Conservation (phyloP, 129 eudicot species). For the Tagetes patula region DNA sequence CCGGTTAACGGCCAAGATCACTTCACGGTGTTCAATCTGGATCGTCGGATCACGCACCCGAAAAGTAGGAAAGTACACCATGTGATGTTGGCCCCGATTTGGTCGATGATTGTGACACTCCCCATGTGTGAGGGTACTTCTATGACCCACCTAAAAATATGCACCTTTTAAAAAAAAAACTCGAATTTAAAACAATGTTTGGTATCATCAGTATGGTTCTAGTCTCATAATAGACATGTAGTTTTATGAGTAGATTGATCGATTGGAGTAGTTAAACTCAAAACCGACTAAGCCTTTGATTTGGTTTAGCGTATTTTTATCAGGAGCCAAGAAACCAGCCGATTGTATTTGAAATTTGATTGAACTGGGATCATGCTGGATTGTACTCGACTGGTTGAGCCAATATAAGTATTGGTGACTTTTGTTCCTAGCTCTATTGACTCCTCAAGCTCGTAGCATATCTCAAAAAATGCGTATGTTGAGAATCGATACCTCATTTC, state of each 20-base stretch:
- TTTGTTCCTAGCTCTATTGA: not conserved
- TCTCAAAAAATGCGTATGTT: not conserved
- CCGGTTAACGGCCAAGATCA: slow-evolving; percentile 23
- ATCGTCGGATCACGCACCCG: slow-evolving; percentile 38
- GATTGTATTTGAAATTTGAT: too few species aligned
- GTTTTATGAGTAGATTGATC: not conserved
- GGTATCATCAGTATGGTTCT: too few species aligned
- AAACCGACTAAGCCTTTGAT: not conserved
- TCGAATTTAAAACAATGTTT: not conserved
- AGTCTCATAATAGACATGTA: too few species aligned
- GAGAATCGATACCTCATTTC: not conserved
- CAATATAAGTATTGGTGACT: not conserved
- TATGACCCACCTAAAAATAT: not conserved
- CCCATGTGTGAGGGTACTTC: slow-evolving; percentile 18
- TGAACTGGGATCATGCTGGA: too few species aligned
- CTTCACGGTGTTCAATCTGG: slow-evolving; percentile 1
- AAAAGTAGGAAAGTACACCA: slow-evolving; percentile 21
- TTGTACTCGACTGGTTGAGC: not conserved
- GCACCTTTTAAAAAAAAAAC: not conserved
- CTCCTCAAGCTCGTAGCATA: not conserved
- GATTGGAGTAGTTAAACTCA: not conserved
- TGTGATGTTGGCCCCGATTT: slow-evolving; percentile 27
- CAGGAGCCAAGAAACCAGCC: not conserved
- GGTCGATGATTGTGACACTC: slow-evolving; percentile 25
- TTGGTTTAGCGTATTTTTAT: not conserved